A percentile compares a stretch with the other conserved stretches of the same genome.
Evolutionary conservation across 306 rosid genomes (phyloP).

Genomic region (Gynostemma pentaphyllum): DNA sequence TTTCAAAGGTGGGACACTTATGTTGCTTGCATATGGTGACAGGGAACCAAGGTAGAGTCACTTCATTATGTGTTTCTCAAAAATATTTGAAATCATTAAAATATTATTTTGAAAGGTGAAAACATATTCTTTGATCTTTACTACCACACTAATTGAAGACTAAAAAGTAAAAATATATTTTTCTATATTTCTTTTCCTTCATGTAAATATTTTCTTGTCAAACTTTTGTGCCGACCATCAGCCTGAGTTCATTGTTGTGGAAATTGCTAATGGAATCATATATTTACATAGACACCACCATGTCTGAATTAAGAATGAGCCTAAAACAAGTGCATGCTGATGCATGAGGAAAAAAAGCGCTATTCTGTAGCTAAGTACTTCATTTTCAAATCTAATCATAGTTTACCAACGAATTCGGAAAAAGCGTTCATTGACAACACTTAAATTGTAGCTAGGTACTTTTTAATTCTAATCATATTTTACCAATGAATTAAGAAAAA

Average conservation of each 20-base stretch:
- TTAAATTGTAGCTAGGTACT: too few relatives aligned
- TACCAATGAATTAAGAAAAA: too few relatives aligned
- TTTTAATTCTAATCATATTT: too few relatives aligned
- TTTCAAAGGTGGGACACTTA: constrained; percentile 70
- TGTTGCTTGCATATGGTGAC: constrained; percentile 90
- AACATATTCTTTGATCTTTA: not conserved
- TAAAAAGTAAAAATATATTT: not conserved
- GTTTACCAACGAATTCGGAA: too few relatives aligned
- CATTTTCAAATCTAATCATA: not conserved
- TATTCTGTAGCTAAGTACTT: not conserved
- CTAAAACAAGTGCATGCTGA: not conserved
- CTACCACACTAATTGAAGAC: not conserved
- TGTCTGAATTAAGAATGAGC: too few relatives aligned
- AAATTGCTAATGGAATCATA: too few relatives aligned
- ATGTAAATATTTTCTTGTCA: not conserved
- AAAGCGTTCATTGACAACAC: too few relatives aligned
- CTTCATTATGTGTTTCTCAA: constrained; percentile 9
- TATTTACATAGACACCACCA: too few relatives aligned
- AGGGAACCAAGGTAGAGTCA: constrained; percentile 69
- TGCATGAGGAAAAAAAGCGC: too few relatives aligned
- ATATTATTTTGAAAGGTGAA: not conserved
- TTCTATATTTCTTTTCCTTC: too few relatives aligned
- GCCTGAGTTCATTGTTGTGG: too few relatives aligned
- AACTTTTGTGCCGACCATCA: too few relatives aligned
- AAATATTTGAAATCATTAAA: constrained; percentile 3